Conservation (phyloP, 2,329 filamentous ascomycete genomes). For the Zasmidium citrigriseum region DNA sequence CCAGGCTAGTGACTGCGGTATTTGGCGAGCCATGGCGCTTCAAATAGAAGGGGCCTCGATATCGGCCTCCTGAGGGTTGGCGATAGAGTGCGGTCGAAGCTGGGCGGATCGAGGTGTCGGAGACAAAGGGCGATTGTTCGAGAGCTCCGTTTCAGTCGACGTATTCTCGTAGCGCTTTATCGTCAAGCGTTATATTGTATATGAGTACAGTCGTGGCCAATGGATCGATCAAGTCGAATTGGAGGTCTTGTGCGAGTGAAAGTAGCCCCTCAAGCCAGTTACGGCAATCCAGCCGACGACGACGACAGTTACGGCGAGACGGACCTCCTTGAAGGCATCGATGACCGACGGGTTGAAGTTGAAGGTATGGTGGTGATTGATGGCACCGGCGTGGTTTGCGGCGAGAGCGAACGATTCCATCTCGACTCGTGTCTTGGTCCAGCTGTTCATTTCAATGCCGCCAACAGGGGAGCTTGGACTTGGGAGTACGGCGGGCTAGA, state of each 20-base stretch:
- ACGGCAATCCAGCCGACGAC: conserved; percentile 39
- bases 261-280: conserved; percentile 25
- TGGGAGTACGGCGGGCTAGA: neutral
- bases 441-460: conserved; percentile 6
- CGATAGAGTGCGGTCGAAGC: neutral
- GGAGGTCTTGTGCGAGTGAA: conserved; percentile 6
- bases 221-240: neutral
- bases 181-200: no score
- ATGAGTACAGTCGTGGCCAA: no score
- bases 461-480: neutral
- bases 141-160: neutral
- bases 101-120: neutral
- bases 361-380: conserved; percentile 52
- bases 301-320: conserved; percentile 52
- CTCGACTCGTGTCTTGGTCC: neutral
- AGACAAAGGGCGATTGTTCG: neutral
- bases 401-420: conserved; percentile 37
- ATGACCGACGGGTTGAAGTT: conserved; percentile 53
- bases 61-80: neutral
- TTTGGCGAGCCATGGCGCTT: conserved; percentile 1
- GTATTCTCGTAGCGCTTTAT: no score
- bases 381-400: conserved; percentile 36
- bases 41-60: neutral
- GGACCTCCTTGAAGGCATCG: conserved; percentile 53
- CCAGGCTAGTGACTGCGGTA: conserved; percentile 22